Conservation (phyloP, 2,329 filamentous ascomycete species). For the Sclerotinia borealis region DNA sequence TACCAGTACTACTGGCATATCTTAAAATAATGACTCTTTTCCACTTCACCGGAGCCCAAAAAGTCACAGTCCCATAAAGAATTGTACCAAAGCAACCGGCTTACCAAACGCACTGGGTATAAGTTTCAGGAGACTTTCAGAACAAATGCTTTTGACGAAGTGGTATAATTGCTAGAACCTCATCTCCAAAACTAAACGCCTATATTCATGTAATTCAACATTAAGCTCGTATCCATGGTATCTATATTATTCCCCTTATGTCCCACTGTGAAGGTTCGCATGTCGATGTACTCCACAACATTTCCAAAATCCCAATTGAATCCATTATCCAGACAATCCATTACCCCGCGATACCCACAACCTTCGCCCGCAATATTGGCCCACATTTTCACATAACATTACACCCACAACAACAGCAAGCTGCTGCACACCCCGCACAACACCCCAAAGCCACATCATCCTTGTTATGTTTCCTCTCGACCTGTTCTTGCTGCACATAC, state of each 20-base stretch:
- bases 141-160: background rate
- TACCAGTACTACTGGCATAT: background rate
- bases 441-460: constrained; percentile 6
- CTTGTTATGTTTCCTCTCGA: background rate
- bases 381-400: constrained; percentile 5
- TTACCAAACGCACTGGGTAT: background rate
- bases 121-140: background rate
- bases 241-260: background rate
- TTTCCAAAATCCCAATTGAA: background rate
- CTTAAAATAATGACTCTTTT: background rate
- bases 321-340: background rate
- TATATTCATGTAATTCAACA: background rate
- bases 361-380: background rate
- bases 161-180: background rate
- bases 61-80: too few relatives aligned
- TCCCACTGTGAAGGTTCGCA: background rate
- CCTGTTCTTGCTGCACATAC: background rate
- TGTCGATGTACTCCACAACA: background rate
- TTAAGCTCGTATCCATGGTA: background rate
- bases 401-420: constrained; percentile 4
- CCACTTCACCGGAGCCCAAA: background rate
- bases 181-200: background rate
- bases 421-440: background rate
- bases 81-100: background rate
- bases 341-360: background rate